Evolutionary conservation across 192 early-diverging fungal genomes (phyloP), one percentile per base, ranked within the genome.

Genomic region (Rhizophagus clarus): DNA sequence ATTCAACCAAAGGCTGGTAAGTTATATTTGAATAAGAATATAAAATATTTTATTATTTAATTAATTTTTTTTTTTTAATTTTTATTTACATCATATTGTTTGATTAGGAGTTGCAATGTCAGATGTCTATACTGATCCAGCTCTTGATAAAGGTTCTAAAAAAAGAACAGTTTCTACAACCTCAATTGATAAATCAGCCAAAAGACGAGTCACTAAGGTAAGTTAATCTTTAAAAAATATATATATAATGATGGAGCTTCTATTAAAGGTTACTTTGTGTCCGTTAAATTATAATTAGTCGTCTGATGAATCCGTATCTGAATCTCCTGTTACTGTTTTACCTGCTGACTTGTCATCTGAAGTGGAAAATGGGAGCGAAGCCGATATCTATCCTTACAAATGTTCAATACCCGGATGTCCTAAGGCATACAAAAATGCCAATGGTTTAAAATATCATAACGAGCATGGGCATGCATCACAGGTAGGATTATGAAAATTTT

Each of bases 361-460:
- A 24, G 64, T 67, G 11, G 26, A 31, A 1, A 67, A 31, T 40
- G 20, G 31, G 11, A 37, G 34, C 28, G 71, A 51, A 28, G 45
- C 14, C 42, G 68, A 37, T 12, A 67, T 24, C 77, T 94, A 97
- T 78, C 96, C 95, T 28, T 97, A 97, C 87, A 92, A 93, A 75
- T 98, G 97, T 83, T 88, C 94, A 20, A 86, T 97, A 7, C 82
- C 82, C 8, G 95, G 96, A 8, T 99, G 97, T 87, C 91, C 90
- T 74, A 98, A 99, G 85, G 91, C 95, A 9, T 99, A 99, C 88
- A 99, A 99, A 87, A 99, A 99, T 85, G 96, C 97, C 32, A 98
- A 98, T 71, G 97, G 97, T 10, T 89, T 98, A 70, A 99, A 99
- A 84, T 98, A 99, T 88, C 98, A 98, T 83, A 95, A 97, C 81